Percentiles rank a stretch among this genome's conserved stretches.
phyloP scores from a whole-genome alignment of 202 grass and related monocot species.

The Zoysia matrella region DNA sequence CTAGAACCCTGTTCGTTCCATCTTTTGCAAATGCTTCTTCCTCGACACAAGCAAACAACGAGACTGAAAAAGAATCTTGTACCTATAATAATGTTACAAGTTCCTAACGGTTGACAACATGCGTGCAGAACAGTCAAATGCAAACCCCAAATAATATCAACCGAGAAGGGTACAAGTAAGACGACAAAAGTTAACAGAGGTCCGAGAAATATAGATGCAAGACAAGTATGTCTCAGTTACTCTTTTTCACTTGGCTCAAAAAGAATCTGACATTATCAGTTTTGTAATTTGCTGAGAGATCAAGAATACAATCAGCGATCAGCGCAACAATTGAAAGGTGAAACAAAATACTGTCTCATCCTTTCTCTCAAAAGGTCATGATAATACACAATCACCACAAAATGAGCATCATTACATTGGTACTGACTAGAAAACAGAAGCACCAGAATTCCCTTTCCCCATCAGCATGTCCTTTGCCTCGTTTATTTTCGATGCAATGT shows the following conservation, averaged over 20 bases:
- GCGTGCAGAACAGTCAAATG: neutral
- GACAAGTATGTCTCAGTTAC: slow-evolving; percentile 1
- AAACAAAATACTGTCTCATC: slow-evolving; percentile 18
- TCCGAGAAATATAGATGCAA: neutral
- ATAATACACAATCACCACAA: neutral
- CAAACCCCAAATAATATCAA: no score
- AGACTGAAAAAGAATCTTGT: no score
- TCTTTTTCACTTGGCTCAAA: neutral
- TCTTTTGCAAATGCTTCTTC: neutral
- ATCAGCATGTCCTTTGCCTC: slow-evolving; percentile 89
- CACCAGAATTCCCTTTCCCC: slow-evolving; percentile 59
- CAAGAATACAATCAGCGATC: neutral
- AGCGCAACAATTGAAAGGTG: neutral
- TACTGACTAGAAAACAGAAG: slow-evolving; percentile 51
- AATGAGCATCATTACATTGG: neutral
- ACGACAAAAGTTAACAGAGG: neutral
- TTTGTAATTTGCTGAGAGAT: slow-evolving; percentile 15
- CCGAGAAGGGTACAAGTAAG: no score
- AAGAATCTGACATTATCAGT: neutral
- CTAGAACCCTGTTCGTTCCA: neutral
- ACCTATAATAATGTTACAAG: no score
- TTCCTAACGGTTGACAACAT: neutral
- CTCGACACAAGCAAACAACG: no score
- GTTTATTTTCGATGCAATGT: slow-evolving; percentile 79
- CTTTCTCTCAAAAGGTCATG: neutral